phyloP scores from a whole-genome alignment of 176 grass and related monocot species.

The Pharus latifolius region DNA sequence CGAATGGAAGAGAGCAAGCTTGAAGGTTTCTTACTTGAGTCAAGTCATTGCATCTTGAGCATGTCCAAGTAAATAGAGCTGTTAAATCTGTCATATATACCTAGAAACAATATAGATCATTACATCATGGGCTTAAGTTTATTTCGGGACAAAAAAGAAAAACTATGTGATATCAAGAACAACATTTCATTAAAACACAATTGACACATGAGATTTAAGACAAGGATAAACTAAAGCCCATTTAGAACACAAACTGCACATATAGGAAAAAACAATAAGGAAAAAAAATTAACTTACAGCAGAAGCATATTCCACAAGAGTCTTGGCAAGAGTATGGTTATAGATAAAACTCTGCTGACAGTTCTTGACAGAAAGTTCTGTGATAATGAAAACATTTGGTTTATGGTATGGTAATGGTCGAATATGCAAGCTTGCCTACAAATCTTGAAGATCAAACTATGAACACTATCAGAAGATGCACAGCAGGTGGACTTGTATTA shows the following conservation, averaged over 20 bases:
- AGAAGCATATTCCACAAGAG: slow-evolving; percentile 84
- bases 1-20: slow-evolving; percentile 5
- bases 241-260: neutral
- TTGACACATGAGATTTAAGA: neutral
- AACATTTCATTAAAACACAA: neutral
- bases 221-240: neutral
- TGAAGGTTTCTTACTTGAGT: slow-evolving; percentile 48
- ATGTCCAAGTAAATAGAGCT: slow-evolving; percentile 56
- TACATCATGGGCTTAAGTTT: slow-evolving; percentile 2
- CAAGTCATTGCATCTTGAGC: slow-evolving; percentile 74
- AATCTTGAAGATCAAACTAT: neutral
- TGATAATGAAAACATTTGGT: slow-evolving; percentile 8
- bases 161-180: neutral
- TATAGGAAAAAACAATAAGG: neutral
- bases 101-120: slow-evolving; percentile 21
- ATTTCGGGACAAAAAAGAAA: neutral
- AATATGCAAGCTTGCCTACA: neutral
- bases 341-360: slow-evolving; percentile 31
- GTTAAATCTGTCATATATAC: slow-evolving; percentile 73
- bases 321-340: slow-evolving; percentile 62
- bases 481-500: neutral
- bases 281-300: slow-evolving; percentile 50
- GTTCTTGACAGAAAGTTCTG: slow-evolving; percentile 40
- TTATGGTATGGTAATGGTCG: neutral
- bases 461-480: neutral